Conservation (phyloP, 306 rosid genomes). For the Potentilla sterilis region DNA sequence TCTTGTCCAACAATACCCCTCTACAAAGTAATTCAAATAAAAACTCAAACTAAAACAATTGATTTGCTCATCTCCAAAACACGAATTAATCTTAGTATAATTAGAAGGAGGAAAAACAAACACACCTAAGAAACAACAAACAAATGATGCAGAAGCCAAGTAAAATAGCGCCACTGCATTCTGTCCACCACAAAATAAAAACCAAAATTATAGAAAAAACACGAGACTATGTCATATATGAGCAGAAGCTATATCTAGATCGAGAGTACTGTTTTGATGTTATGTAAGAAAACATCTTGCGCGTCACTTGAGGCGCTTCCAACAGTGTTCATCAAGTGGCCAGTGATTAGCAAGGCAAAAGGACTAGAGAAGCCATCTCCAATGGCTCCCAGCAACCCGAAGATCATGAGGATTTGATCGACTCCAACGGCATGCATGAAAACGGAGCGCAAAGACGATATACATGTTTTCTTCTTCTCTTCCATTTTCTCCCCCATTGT, state of each 20-base stretch:
- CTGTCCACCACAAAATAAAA: conserved; percentile 45
- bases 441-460: conserved; percentile 43
- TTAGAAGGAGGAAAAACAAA: neutral
- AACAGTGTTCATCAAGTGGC: conserved; percentile 48
- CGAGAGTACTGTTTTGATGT: conserved; percentile 38
- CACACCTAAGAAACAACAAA: conserved; percentile 77
- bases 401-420: conserved; percentile 52
- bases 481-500: conserved; percentile 13
- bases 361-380: conserved; percentile 69
- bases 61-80: neutral
- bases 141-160: conserved; percentile 66
- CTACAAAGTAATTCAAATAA: conserved; percentile 25
- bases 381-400: conserved; percentile 61
- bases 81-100: neutral
- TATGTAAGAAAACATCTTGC: conserved; percentile 15
- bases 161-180: conserved; percentile 65
- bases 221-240: neutral
- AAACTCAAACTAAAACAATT: neutral
- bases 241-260: too few relatives aligned
- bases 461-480: conserved; percentile 29
- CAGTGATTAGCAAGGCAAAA: conserved; percentile 34
- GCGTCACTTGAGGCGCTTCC: conserved; percentile 18
- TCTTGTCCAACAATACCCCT: conserved; percentile 97
- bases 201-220: neutral
- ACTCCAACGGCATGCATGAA: conserved; percentile 69